Evolutionary conservation across 2,329 filamentous ascomycete genomes (phyloP).

Genomic region (Emydomyces testavorans): DNA sequence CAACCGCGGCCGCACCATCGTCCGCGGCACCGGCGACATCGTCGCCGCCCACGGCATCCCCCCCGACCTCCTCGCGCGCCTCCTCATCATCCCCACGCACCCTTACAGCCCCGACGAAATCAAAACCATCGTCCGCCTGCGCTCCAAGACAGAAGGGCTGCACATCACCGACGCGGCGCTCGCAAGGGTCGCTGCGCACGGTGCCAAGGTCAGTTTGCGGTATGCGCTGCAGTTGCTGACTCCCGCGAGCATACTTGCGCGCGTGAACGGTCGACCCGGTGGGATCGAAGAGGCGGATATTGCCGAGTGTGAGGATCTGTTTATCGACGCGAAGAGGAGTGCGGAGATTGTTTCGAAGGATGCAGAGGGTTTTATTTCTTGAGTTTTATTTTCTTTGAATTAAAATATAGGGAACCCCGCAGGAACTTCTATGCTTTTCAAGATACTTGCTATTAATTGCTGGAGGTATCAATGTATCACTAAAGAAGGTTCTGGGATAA

Average conservation of each 20-base stretch:
- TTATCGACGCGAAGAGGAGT: constrained; percentile 70
- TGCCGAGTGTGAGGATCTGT: constrained; percentile 69
- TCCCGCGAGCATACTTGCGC: constrained; percentile 79
- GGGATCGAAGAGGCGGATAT: constrained; percentile 64
- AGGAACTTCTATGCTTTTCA: background rate
- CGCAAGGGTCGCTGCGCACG: constrained; percentile 75
- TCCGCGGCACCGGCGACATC: constrained; percentile 70
- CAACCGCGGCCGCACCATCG: constrained; percentile 86
- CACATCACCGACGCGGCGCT: constrained; percentile 70
- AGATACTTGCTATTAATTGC: background rate
- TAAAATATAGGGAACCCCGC: too few relatives aligned
- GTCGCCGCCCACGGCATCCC: constrained; percentile 87
- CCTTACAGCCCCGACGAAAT: constrained; percentile 83
- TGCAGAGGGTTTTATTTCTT: constrained; percentile 54
- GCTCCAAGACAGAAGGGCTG: constrained; percentile 70
- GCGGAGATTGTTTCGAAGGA: constrained; percentile 57
- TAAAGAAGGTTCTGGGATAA: background rate
- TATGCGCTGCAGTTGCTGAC: constrained; percentile 90
- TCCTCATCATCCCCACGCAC: constrained; percentile 92
- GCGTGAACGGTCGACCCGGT: constrained; percentile 64
- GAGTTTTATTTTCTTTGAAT: constrained; percentile 20
- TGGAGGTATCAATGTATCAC: background rate
- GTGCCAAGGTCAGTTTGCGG: constrained; percentile 76
- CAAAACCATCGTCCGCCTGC: constrained; percentile 77
- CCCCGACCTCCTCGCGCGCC: constrained; percentile 79